Base-by-base conservation (phyloP, 2,329 filamentous ascomycete genomes). In the Fusarium neocosmosporiellum region DNA sequence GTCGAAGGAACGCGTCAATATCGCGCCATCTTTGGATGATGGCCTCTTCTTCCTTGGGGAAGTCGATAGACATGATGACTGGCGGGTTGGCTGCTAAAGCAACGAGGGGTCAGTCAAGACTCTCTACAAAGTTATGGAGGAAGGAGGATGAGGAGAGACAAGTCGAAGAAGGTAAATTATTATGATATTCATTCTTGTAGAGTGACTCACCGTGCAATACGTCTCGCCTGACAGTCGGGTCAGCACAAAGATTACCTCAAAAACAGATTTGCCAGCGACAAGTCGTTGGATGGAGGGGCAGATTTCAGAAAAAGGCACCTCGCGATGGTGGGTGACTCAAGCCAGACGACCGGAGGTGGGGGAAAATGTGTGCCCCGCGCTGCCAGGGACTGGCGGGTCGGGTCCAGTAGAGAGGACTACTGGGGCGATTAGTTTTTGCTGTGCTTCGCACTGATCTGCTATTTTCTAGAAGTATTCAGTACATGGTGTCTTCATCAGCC, bases 21-120 rank as follows among this genome's bases (percentile, higher is more conserved):
- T 96, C 94, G 80, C 92, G 93, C 96, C 96, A 99, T 85, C 91
- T 89, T 81, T 92, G 87, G 82, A 98, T 91, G 82, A 95, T 89
- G 72, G 87, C 89, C 86, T 97, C 93, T 88, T 98, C 96, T 84
- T 96, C 94, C 83, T 93, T 93, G 65, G 96, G 93, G 83, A 98
- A 98, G 84, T 96, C 90, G 86, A 98, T 96, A 80, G 93, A 94
- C 93, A 95, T 94, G 75, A 71, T 82, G 75, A 75, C 70, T 72
- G 62, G 50, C 66, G 59, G 43, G 62, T 65, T 63, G 63, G 53
- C 71, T 74, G 29, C 34, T 60, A 43, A 50, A 29, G 43, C 27
- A 61, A 46, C 16, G 46, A 55, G 58, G 54, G 63, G 63, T 74
- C 48, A 74, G 60, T 65, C 57, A 58, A 59, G 65, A 16, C 36